A percentile compares a stretch with the other conserved stretches of the same genome.
These are phyloP conservation scores for Meredithiella fracta DNA, from an alignment of 2,329 filamentous ascomycete genomes.

Conservation along the genomic window DNA sequence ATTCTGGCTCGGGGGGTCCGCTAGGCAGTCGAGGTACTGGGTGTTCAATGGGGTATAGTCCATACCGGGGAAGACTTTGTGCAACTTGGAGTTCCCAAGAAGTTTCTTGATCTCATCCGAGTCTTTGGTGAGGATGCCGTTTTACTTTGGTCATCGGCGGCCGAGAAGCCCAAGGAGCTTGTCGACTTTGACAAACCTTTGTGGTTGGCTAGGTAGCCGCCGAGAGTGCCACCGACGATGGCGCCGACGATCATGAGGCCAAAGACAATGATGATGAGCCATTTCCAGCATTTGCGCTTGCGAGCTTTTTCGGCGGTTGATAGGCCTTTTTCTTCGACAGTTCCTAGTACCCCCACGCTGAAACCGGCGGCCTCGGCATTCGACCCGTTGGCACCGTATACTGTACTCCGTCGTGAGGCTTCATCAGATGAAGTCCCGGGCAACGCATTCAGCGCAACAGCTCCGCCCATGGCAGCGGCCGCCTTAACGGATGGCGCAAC, in stretches of 20 bases:
- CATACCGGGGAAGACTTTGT: conserved; percentile 89
- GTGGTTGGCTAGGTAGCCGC: conserved; percentile 49
- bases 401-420: conserved; percentile 8
- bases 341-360: background rate
- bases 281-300: conserved; percentile 49
- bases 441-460: conserved; percentile 17
- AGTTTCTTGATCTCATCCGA: conserved; percentile 66
- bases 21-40: conserved; percentile 71
- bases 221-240: conserved; percentile 58
- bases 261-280: conserved; percentile 50
- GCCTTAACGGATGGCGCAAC: conserved; percentile 27
- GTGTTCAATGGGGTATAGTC: conserved; percentile 88
- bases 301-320: conserved; percentile 33
- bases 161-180: conserved; percentile 25
- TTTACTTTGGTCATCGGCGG: conserved; percentile 42
- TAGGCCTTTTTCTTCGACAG: conserved; percentile 30
- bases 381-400: conserved; percentile 3
- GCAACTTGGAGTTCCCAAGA: conserved; percentile 63
- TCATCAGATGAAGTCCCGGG: background rate
- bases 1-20: conserved; percentile 71
- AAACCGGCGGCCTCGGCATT: no score
- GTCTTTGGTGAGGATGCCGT: conserved; percentile 57
- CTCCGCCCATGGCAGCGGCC: conserved; percentile 27
- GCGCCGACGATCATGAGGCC: conserved; percentile 50
- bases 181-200: conserved; percentile 19